These are phyloP conservation scores for Eragrostis tef DNA, from an alignment of 202 grass and related monocot genomes.

Conservation along the genomic window DNA sequence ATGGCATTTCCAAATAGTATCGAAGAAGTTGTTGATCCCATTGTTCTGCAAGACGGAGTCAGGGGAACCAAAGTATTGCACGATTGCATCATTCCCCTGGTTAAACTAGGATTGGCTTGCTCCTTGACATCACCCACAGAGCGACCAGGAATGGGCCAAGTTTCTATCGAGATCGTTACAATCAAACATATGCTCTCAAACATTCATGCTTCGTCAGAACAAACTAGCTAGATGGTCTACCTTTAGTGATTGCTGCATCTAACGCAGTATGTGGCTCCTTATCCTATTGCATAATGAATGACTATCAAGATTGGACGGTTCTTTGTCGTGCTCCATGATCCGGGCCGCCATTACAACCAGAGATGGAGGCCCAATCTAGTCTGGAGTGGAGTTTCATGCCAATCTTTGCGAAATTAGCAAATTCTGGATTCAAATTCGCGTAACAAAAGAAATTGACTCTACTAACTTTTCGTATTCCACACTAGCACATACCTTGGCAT, in stretches of 20 bases:
- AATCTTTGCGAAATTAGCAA: no score
- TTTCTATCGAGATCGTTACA: constrained; percentile 29
- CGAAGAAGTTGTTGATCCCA: constrained; percentile 39
- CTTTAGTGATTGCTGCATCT: neutral
- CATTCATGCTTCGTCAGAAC: neutral
- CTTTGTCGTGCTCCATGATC: no score
- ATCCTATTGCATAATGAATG: no score
- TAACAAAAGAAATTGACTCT: no score
- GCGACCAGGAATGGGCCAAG: constrained; percentile 28
- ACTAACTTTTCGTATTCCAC: no score
- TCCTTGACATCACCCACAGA: constrained; percentile 14
- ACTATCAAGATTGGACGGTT: no score
- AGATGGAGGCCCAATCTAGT: no score
- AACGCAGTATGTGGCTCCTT: no score
- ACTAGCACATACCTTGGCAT: no score
- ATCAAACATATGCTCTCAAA: constrained; percentile 33
- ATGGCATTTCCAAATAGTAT: constrained; percentile 29
- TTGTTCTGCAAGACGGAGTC: neutral
- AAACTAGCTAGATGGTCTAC: neutral
- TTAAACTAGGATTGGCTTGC: constrained; percentile 39
- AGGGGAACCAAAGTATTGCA: neutral
- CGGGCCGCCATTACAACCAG: no score
- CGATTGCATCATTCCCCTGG: constrained; percentile 29
- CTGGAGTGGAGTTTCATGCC: no score
- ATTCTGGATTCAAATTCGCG: no score